Percentiles rank a stretch among this genome's conserved stretches.
These are phyloP conservation scores for Smittium culicis DNA, from an alignment of 371 early-diverging fungal genomes.

Conservation along the genomic window DNA sequence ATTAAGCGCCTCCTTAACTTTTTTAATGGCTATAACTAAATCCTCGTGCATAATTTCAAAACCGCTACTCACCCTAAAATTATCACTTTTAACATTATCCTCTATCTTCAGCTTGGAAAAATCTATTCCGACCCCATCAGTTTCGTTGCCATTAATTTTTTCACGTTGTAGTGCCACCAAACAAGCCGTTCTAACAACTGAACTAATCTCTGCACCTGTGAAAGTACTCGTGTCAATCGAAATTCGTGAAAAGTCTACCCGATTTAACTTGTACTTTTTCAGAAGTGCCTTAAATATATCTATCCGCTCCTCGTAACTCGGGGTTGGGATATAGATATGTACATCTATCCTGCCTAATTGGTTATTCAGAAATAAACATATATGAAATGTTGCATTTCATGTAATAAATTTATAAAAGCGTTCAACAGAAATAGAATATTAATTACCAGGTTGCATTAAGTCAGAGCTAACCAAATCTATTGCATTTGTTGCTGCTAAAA, in stretches of 20 bases:
- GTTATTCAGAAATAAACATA: not conserved
- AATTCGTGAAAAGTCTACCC: constrained; percentile 96
- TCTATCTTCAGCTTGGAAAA: no score
- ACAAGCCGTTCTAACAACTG: not conserved
- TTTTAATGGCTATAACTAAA: no score
- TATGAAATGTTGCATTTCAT: not conserved
- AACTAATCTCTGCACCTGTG: constrained; percentile 14
- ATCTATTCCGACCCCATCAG: no score
- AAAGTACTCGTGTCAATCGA: constrained; percentile 98
- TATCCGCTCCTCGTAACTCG: constrained; percentile 96
- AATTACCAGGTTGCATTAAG: constrained; percentile 63
- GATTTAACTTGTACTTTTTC: constrained; percentile 38
- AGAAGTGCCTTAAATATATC: constrained; percentile 99
- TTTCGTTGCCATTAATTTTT: no score
- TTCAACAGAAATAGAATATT: no score
- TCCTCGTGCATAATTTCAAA: no score
- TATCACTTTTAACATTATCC: no score
- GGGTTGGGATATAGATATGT: constrained; percentile 99
- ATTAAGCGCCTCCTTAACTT: no score
- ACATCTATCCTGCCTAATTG: constrained; percentile 99
- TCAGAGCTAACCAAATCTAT: constrained; percentile 99
- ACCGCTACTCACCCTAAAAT: no score
- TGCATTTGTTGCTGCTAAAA: constrained; percentile 96
- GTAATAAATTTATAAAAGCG: no score
- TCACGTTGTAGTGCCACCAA: no score